Conservation (phyloP, 768 basidiomycete genomes). For the Termitomyces sp. region DNA sequence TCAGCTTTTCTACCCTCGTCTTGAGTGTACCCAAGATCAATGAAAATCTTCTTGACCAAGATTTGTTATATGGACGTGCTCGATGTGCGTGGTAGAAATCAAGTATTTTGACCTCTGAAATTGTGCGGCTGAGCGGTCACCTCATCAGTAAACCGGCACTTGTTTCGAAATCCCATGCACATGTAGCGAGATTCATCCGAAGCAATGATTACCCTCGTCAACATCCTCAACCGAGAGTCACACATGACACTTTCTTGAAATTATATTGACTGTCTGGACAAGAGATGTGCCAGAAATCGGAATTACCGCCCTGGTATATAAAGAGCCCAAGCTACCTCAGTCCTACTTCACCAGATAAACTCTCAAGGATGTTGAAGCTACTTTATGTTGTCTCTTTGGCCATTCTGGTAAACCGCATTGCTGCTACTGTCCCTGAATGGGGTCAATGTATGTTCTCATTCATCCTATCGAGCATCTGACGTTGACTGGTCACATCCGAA, state of each 20-base stretch:
- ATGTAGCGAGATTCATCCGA: conserved; percentile 1
- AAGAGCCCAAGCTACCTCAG: background rate
- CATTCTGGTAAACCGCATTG: conserved; percentile 12
- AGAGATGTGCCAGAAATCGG: background rate
- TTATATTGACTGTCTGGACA: background rate
- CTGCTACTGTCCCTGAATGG: conserved; percentile 27
- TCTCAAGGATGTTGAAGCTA: conserved; percentile 17
- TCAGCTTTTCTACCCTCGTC: background rate
- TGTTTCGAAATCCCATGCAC: background rate
- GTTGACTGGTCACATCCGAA: background rate
- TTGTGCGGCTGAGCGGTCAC: too few species aligned
- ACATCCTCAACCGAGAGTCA: background rate
- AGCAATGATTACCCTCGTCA: background rate
- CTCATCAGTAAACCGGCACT: background rate
- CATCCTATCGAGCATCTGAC: background rate
- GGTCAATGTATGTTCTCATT: conserved; percentile 26
- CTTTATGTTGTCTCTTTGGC: conserved; percentile 19
- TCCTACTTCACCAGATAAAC: background rate
- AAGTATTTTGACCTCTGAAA: too few species aligned
- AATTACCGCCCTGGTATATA: background rate
- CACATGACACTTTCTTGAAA: background rate
- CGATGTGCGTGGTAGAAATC: background rate
- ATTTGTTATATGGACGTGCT: background rate
- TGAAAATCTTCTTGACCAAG: background rate
- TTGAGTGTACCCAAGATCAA: background rate